phyloP scores from a whole-genome alignment of 176 grass and related monocot species.

The Thinopyrum elongatum region DNA sequence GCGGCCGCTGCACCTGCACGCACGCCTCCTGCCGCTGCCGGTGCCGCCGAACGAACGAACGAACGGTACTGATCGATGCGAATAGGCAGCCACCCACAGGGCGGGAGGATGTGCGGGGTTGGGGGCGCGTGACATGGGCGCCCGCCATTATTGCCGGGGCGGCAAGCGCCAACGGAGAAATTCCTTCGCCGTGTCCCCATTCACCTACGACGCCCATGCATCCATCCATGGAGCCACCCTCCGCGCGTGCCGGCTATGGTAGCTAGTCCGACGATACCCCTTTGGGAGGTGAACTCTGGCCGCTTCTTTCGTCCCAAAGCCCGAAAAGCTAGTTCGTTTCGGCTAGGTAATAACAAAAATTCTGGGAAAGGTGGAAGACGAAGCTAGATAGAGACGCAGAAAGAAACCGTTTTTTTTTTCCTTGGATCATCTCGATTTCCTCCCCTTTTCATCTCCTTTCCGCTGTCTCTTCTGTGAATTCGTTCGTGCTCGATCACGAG shows the following conservation, averaged over 20 bases:
- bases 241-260: neutral
- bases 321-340: neutral
- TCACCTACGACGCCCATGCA: conserved; percentile 9
- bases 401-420: neutral
- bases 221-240: neutral
- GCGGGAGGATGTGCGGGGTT: neutral
- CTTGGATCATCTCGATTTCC: neutral
- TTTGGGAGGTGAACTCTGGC: neutral
- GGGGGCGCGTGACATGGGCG: conserved; percentile 31
- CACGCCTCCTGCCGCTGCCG: neutral
- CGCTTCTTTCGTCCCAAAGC: neutral
- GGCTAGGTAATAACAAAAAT: neutral
- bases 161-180: conserved; percentile 20
- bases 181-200: conserved; percentile 39
- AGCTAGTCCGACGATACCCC: neutral
- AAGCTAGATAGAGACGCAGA: neutral
- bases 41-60: conserved; percentile 16
- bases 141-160: conserved; percentile 26
- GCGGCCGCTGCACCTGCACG: neutral
- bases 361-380: neutral
- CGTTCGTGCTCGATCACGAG: neutral
- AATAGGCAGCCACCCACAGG: neutral
- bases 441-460: conserved; percentile 5
- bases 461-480: conserved; percentile 27
- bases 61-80: neutral